phyloP scores from a whole-genome alignment of 2,329 filamentous ascomycete genomes.

The Geosmithia flava region DNA sequence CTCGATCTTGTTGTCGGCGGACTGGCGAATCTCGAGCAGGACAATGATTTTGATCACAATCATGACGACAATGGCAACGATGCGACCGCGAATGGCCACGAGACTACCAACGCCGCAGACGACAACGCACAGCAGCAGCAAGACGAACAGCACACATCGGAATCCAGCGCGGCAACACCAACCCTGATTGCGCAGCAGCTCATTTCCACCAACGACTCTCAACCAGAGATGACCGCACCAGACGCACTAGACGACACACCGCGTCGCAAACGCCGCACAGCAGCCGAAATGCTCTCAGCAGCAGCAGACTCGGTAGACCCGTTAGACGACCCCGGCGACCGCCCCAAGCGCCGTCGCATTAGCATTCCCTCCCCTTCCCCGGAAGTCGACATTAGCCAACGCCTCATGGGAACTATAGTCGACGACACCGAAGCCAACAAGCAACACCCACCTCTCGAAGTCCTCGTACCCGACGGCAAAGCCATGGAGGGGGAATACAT shows the following conservation, averaged over 20 bases:
- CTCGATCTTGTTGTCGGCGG: too few relatives aligned
- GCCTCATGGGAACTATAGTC: neutral
- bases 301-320: neutral
- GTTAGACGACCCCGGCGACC: neutral
- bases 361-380: neutral
- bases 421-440: neutral
- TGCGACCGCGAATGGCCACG: neutral
- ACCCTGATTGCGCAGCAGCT: neutral
- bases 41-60: neutral
- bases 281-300: conserved; percentile 3
- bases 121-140: neutral
- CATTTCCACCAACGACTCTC: neutral
- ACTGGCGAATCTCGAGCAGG: too few relatives aligned
- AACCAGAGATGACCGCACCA: neutral
- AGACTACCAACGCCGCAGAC: neutral
- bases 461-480: neutral
- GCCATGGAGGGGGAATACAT: neutral
- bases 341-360: neutral
- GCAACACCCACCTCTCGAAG: neutral
- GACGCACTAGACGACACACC: neutral
- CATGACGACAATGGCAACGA: neutral
- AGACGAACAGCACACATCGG: neutral
- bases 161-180: neutral
- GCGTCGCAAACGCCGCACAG: conserved; percentile 1
- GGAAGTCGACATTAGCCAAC: neutral